Conservation (phyloP, 164 flowering plant genomes). For the Paratinospora sagittata region DNA sequence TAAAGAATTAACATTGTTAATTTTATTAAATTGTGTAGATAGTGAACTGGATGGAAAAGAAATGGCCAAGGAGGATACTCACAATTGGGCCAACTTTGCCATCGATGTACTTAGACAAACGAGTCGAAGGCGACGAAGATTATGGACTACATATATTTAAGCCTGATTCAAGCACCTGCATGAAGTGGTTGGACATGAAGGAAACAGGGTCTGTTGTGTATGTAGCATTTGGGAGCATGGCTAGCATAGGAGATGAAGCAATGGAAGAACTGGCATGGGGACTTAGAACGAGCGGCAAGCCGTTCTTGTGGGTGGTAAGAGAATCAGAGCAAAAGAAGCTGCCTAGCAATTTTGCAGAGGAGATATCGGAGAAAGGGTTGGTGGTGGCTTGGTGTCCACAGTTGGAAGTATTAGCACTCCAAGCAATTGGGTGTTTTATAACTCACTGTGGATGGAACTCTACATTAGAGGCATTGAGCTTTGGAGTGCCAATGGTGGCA, state of each 20-base stretch:
- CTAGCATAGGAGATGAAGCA: constrained; percentile 4
- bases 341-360: constrained; percentile 11
- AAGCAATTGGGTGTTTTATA: constrained; percentile 29
- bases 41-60: constrained; percentile 5
- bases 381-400: constrained; percentile 31
- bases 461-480: constrained; percentile 19
- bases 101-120: constrained; percentile 19
- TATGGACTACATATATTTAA: constrained; percentile 8
- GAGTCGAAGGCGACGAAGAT: constrained; percentile 10
- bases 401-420: constrained; percentile 25
- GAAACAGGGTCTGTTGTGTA: constrained; percentile 16
- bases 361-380: constrained; percentile 20
- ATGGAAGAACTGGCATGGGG: constrained; percentile 21
- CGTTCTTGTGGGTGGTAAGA: constrained; percentile 29
- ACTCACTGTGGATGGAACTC: constrained; percentile 36
- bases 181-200: constrained; percentile 11
- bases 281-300: constrained; percentile 7
- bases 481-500: too few relatives aligned
- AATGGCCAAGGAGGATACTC: neutral
- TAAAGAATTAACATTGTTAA: too few relatives aligned
- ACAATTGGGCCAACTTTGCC: constrained; percentile 33
- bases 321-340: constrained; percentile 18
- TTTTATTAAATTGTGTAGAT: neutral
- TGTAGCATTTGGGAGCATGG: constrained; percentile 11
- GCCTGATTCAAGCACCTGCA: neutral